Conservation (phyloP, 106 monocot species). For the Dendrobium huoshanense region DNA sequence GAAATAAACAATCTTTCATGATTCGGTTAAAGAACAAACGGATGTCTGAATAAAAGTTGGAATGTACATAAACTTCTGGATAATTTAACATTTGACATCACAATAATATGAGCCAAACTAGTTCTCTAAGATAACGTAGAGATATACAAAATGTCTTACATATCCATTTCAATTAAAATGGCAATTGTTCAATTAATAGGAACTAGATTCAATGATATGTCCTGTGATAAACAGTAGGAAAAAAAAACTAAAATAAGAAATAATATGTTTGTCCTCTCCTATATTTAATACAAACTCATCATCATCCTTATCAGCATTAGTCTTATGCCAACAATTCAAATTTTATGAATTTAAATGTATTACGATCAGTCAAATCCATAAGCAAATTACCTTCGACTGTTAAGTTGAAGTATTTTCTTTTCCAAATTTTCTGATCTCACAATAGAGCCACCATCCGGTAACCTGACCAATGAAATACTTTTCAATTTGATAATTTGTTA, state of each 20-base stretch:
- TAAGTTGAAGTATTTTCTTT: constrained; percentile 47
- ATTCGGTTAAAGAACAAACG: not conserved
- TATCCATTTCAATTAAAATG: not conserved
- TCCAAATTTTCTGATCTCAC: constrained; percentile 87
- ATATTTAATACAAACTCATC: not conserved
- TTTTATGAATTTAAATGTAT: not conserved
- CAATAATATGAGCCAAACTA: not conserved
- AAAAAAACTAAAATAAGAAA: not conserved
- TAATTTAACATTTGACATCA: not conserved
- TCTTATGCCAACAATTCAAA: not conserved
- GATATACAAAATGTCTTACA: not conserved
- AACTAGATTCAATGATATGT: not conserved
- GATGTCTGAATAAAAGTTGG: not conserved
- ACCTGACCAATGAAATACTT: constrained; percentile 33
- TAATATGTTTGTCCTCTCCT: not conserved
- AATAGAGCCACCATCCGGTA: constrained; percentile 54
- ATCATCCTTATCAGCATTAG: not conserved
- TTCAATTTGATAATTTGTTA: not conserved
- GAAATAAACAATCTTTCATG: not conserved
- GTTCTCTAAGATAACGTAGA: not conserved
- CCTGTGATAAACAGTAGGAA: not conserved
- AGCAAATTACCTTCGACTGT: constrained; percentile 53
- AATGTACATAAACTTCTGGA: not conserved
- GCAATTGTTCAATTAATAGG: not conserved
- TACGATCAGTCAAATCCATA: not conserved